Evolutionary conservation across 2,329 filamentous ascomycete species (phyloP).

Genomic region (Metarhizium humberi): DNA sequence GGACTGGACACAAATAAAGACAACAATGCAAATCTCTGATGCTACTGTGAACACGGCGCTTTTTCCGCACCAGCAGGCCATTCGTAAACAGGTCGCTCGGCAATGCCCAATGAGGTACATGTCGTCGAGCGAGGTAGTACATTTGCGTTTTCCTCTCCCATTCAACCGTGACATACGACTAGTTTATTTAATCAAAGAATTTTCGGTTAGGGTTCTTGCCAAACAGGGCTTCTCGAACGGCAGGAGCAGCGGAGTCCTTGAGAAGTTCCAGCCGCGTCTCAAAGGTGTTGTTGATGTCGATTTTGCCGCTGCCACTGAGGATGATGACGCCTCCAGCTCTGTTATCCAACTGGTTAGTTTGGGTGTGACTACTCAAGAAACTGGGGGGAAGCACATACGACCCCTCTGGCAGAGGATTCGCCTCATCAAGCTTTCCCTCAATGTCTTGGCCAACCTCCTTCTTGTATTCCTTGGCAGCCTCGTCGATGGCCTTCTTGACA

Average conservation of each 20-base stretch:
- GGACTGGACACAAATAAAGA: slow-evolving; percentile 10
- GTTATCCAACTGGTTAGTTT: slow-evolving; percentile 1
- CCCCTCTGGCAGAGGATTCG: slow-evolving; percentile 68
- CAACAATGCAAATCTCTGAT: slow-evolving; percentile 15
- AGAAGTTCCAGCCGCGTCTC: slow-evolving; percentile 83
- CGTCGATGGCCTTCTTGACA: slow-evolving; percentile 68
- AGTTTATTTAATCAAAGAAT: slow-evolving; percentile 79
- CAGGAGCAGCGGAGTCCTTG: slow-evolving; percentile 75
- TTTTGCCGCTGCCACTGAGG: slow-evolving; percentile 78
- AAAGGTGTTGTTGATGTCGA: slow-evolving; percentile 97
- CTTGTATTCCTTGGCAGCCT: slow-evolving; percentile 77
- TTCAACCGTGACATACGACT: background rate
- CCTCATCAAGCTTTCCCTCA: slow-evolving; percentile 65
- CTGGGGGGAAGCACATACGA: slow-evolving; percentile 52
- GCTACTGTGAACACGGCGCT: slow-evolving; percentile 1
- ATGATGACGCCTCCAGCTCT: slow-evolving; percentile 80
- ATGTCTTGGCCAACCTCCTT: slow-evolving; percentile 62
- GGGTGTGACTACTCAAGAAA: background rate
- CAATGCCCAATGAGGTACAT: slow-evolving; percentile 10
- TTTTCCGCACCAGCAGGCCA: background rate
- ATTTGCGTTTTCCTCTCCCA: background rate
- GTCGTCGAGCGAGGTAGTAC: background rate
- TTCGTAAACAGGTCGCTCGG: background rate
- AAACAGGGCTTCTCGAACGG: slow-evolving; percentile 78
- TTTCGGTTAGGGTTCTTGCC: slow-evolving; percentile 92